Evolutionary conservation across 139 green algal species (phyloP).

Genomic region (Chlamydomonas sphaeroides): DNA sequence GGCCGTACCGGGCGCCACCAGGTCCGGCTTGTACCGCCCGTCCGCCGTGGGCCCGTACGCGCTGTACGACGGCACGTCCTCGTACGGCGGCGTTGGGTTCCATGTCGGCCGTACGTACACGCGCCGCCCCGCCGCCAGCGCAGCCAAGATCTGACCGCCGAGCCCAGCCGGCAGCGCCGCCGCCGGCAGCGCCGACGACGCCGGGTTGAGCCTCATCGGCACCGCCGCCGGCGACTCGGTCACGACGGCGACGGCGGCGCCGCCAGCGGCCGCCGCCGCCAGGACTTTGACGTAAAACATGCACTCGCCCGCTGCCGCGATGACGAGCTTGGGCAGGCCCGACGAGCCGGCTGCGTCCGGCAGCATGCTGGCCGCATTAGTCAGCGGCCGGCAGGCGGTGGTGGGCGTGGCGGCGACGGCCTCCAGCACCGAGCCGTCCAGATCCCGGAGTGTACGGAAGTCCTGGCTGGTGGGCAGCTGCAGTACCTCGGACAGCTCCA

Average conservation of each 20-base stretch:
- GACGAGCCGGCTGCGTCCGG: neutral
- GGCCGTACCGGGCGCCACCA: slow-evolving; percentile 73
- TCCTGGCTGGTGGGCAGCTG: neutral
- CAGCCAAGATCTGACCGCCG: neutral
- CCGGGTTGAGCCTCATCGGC: neutral
- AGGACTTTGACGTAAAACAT: slow-evolving; percentile 65
- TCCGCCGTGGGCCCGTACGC: slow-evolving; percentile 75
- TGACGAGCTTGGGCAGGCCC: slow-evolving; percentile 37
- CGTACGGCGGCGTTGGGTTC: slow-evolving; percentile 54
- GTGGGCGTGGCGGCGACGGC: neutral
- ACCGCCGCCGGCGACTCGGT: slow-evolving; percentile 60
- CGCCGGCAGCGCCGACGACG: slow-evolving; percentile 17
- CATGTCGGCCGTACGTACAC: neutral
- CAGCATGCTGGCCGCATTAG: neutral
- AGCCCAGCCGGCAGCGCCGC: slow-evolving; percentile 26
- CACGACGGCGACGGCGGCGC: slow-evolving; percentile 67
- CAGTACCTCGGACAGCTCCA: neutral
- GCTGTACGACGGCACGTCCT: slow-evolving; percentile 65
- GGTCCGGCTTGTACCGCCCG: slow-evolving; percentile 82
- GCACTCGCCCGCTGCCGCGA: slow-evolving; percentile 74
- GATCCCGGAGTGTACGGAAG: slow-evolving; percentile 7
- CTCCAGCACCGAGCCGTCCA: neutral
- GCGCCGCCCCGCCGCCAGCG: neutral
- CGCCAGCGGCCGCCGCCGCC: slow-evolving; percentile 68
- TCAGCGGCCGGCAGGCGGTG: neutral